Evolutionary conservation across 1,139 yeast species (phyloP).

Genomic region (Hemisphaericaspora subhashii): DNA sequence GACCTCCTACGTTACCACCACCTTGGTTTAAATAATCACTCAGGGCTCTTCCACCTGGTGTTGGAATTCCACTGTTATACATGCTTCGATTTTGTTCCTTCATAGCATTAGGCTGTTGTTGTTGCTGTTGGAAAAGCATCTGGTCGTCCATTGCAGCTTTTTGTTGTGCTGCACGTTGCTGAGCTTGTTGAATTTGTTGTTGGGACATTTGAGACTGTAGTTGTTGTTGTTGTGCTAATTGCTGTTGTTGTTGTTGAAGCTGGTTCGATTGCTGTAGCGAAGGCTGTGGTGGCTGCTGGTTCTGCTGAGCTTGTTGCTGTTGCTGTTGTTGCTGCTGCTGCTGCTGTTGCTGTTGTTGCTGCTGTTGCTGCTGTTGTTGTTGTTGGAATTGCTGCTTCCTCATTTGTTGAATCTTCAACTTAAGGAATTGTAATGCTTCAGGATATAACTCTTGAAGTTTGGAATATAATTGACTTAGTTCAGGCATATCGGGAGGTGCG

Average conservation of each 20-base stretch:
- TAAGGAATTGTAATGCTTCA: conserved; percentile 52
- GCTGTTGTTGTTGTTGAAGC: conserved; percentile 8
- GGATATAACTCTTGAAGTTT: conserved; percentile 54
- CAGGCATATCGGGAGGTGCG: conserved; percentile 59
- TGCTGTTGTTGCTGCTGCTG: conserved; percentile 11
- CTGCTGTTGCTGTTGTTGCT: conserved; percentile 10
- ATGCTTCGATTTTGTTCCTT: conserved; percentile 2
- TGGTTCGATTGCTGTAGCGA: conserved; percentile 7
- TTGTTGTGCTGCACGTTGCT: conserved; percentile 6
- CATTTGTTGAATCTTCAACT: conserved; percentile 45
- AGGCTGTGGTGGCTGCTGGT: conserved; percentile 7
- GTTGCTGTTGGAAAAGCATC: conserved; percentile 7
- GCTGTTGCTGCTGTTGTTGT: conserved; percentile 11
- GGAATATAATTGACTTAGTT: conserved; percentile 46
- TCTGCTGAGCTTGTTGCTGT: conserved; percentile 8
- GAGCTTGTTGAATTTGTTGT: conserved; percentile 12
- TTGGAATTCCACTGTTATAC: conserved; percentile 5
- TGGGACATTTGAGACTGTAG: conserved; percentile 7
- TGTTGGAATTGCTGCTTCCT: conserved; percentile 25
- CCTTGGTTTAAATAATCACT: conserved; percentile 4
- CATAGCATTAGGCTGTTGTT: conserved; percentile 7
- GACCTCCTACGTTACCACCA: conserved; percentile 3
- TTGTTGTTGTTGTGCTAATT: conserved; percentile 6
- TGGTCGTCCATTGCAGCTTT: conserved; percentile 1
- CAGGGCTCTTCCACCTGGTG: conserved; percentile 6